A percentile compares a stretch with the other conserved stretches of the same genome.
phyloP scores from a whole-genome alignment of 768 basidiomycete species.

The Leccinum aurantiacum region DNA sequence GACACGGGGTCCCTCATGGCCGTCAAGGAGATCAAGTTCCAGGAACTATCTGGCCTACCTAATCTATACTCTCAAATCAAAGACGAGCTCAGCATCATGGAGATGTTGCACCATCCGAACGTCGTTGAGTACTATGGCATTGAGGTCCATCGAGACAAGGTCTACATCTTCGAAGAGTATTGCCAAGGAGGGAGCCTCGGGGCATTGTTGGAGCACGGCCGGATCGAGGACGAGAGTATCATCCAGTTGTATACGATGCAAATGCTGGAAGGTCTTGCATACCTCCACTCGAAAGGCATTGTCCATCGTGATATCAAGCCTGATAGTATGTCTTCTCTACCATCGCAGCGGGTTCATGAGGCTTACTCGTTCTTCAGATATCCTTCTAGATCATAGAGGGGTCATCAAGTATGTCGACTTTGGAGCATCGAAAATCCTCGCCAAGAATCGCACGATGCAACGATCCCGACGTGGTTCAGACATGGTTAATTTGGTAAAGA shows the following conservation, averaged over 20 bases:
- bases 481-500: constrained; percentile 33
- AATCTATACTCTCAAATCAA: constrained; percentile 90
- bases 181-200: constrained; percentile 95
- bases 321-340: constrained; percentile 69
- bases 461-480: constrained; percentile 62
- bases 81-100: constrained; percentile 97
- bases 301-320: constrained; percentile 98
- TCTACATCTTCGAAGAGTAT: constrained; percentile 98
- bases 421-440: constrained; percentile 94
- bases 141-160: constrained; percentile 97
- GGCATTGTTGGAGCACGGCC: constrained; percentile 83
- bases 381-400: constrained; percentile 84
- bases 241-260: constrained; percentile 96
- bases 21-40: constrained; percentile 98
- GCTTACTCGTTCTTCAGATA: constrained; percentile 56
- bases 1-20: constrained; percentile 97
- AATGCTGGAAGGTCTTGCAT: constrained; percentile 91
- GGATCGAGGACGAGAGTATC: constrained; percentile 96
- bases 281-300: constrained; percentile 89
- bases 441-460: constrained; percentile 81
- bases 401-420: constrained; percentile 98
- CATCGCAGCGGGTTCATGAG: constrained; percentile 3
- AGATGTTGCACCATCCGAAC: constrained; percentile 95
- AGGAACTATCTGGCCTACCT: constrained; percentile 85
- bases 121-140: constrained; percentile 99